Evolutionary conservation across 768 basidiomycete genomes (phyloP).

Genomic region (Boletus pseudo-olivaceus): DNA sequence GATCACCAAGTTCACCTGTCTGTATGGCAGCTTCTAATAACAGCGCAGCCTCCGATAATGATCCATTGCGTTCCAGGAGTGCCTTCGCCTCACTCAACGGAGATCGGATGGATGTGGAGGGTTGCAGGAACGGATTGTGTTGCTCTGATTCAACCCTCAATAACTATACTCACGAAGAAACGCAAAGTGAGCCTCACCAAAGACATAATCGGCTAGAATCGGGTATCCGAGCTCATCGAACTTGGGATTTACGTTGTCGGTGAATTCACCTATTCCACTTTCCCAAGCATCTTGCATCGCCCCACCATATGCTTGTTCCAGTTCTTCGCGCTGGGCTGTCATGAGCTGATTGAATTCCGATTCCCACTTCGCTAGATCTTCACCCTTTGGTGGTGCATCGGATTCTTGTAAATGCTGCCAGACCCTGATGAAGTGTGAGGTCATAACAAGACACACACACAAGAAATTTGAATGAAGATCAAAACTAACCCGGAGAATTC

Average conservation of each 20-base stretch:
- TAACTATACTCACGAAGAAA: neutral
- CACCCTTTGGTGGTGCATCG: slow-evolving; percentile 51
- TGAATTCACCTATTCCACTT: slow-evolving; percentile 45
- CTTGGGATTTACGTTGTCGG: slow-evolving; percentile 35
- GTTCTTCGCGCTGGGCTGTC: slow-evolving; percentile 61
- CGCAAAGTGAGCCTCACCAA: slow-evolving; percentile 52
- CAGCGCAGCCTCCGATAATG: slow-evolving; percentile 81
- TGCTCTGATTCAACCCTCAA: slow-evolving; percentile 44
- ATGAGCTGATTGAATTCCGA: slow-evolving; percentile 79
- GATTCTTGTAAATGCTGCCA: slow-evolving; percentile 63
- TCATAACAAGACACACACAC: neutral
- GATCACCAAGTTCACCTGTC: slow-evolving; percentile 73
- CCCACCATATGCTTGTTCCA: slow-evolving; percentile 59
- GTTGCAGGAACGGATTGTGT: slow-evolving; percentile 67
- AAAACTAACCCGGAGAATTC: slow-evolving; percentile 54
- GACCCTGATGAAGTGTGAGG: slow-evolving; percentile 38
- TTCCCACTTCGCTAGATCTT: slow-evolving; percentile 78
- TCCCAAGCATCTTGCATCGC: slow-evolving; percentile 67
- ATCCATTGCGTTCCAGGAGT: slow-evolving; percentile 75
- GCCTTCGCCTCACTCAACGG: slow-evolving; percentile 68
- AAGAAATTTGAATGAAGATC: neutral
- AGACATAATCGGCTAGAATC: slow-evolving; percentile 63
- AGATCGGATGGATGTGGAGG: slow-evolving; percentile 45
- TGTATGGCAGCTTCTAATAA: slow-evolving; percentile 91
- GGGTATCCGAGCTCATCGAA: slow-evolving; percentile 79